Evolutionary conservation across 23 red algal genomes (phyloP).

Genomic region (Agarophyton chilense): DNA sequence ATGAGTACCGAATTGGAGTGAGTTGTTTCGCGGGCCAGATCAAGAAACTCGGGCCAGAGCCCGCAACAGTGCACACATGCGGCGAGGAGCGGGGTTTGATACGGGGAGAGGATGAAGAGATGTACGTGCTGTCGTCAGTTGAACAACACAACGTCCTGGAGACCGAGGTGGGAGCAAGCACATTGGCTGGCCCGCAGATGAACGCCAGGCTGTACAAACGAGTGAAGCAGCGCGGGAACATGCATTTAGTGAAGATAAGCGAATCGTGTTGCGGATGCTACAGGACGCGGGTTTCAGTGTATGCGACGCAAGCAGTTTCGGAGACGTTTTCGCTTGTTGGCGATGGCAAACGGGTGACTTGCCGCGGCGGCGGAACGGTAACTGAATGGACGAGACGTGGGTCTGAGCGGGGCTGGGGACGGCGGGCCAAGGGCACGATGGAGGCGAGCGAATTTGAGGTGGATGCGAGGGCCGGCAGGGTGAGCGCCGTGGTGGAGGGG

Average conservation of each 20-base stretch:
- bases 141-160: constrained; percentile 29
- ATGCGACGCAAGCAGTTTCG: neutral
- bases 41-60: constrained; percentile 5
- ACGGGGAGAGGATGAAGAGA: neutral
- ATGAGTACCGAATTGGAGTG: constrained; percentile 44
- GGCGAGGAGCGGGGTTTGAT: neutral
- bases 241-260: neutral
- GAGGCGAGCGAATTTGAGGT: neutral
- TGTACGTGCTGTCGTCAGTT: constrained; percentile 5
- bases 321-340: neutral
- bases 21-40: constrained; percentile 32
- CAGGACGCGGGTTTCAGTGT: neutral
- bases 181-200: neutral
- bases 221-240: neutral
- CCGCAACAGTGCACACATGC: neutral
- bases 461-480: neutral
- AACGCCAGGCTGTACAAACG: neutral
- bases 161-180: neutral
- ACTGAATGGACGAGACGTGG: too few relatives aligned
- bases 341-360: neutral
- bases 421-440: too few relatives aligned
- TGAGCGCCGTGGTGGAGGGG: constrained; percentile 5
- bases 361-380: neutral
- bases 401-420: too few relatives aligned
- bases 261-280: neutral